Percentiles rank a stretch among this genome's conserved stretches.
Conservation (phyloP, 129 eudicot genomes). For the Chrysanthemum lavandulifolium region DNA sequence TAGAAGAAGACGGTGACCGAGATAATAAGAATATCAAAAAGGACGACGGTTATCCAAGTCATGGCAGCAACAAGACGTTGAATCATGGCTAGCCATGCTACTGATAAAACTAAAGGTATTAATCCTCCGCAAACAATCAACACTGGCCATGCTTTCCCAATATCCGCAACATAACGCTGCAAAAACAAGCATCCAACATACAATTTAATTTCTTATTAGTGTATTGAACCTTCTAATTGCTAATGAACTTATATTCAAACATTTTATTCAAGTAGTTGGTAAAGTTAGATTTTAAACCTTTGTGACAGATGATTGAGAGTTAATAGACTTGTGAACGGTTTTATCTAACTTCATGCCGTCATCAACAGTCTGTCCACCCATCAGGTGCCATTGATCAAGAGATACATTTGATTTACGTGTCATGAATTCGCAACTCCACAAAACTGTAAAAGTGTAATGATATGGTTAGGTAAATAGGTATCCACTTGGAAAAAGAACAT, state of each 20-base stretch:
- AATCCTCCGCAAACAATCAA: constrained; percentile 96
- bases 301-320: constrained; percentile 73
- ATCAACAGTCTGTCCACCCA: constrained; percentile 85
- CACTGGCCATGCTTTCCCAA: constrained; percentile 95
- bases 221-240: not conserved
- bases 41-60: constrained; percentile 89
- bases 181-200: constrained; percentile 7
- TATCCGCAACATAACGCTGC: constrained; percentile 95
- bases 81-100: constrained; percentile 83
- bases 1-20: constrained; percentile 83
- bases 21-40: constrained; percentile 71
- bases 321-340: constrained; percentile 71
- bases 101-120: constrained; percentile 67
- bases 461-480: not conserved
- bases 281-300: constrained; percentile 51
- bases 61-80: constrained; percentile 89
- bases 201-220: not conserved
- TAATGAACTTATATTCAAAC: not conserved
- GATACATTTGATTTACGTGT: constrained; percentile 83
- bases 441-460: constrained; percentile 37
- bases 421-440: constrained; percentile 90
- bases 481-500: not conserved
- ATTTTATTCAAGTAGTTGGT: not conserved
- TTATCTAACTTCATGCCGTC: constrained; percentile 69
- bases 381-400: constrained; percentile 80